Evolutionary conservation across 441 rosid species (phyloP), one percentile per base, ranked within the genome.

Genomic region (Pelargonium australe): DNA sequence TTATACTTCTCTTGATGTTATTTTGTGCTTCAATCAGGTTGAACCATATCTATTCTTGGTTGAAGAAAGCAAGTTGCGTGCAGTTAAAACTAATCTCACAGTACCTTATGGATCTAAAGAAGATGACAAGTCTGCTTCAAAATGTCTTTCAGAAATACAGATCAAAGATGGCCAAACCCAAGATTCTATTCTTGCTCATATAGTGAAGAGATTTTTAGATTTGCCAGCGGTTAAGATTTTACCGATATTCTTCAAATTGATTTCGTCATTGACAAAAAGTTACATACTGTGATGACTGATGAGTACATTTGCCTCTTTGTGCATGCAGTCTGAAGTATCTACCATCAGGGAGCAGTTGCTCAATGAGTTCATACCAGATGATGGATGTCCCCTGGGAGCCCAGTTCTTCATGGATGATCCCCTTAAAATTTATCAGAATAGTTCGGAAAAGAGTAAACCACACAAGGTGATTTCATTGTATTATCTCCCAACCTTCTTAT

Each of bases 41-140:
- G 98, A 95, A 74, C 97, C 99, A 13, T 95, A 83, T 82, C 78
- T 95, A 76, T 79, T 47, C 68, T 77, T 95, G 81, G 87, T 92
- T 75, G 95, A 83, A 73, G 94, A 89, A 55, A 80, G 82, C 77
- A 95, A 95, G 86, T 76, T 95, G 65, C 80, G 77, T 70, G 96
- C 89, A 75, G 78, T 83, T 68, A 70, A 67, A 28, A 53, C 68
- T 11, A 80, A 25, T 53, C 79, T 73, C 17, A 63, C 68, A 67
- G 68, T n/a, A 79, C 70, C 73, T 64, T 95, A 87, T 72, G 99
- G 97, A 73, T 83, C 89, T 9, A 73, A 84, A 74, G 92, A 89
- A 68, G 98, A 95, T 80, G 89, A 90, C 73, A 79, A 77, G 31
- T 76, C 82, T 28, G 97, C 97, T 73, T 64, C 80, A 61, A 81